Base-by-base conservation (phyloP, 2,329 filamentous ascomycete species). In the Ophiocordyceps polyrhachis-furcata region DNA sequence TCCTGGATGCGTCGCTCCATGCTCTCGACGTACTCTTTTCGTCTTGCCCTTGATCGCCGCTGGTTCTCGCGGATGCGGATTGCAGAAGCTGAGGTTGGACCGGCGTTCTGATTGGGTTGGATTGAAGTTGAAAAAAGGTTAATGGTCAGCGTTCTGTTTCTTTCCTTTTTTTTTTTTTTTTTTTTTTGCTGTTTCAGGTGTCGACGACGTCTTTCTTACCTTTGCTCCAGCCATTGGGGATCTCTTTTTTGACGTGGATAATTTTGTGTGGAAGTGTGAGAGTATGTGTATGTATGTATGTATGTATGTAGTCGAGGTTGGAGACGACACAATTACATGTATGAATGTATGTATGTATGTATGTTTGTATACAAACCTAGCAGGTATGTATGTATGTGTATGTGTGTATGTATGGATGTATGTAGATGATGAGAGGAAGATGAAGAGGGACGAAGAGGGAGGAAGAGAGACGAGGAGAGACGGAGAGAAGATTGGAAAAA, bases 51-150 rank as follows among this genome's bases (percentile, higher is more conserved):
- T 15, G 66, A 71, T 32, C 67, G 67, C 42, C 70, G 68, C 57
- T 75, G 71, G 54, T 71, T 74, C 49, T 72, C 65, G 49, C 69
- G 64, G 50, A 66, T 65, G 46, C 63, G 63, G 45, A 61, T 47
- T 44, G 58, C 59, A 42, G 59, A 58, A 43, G 59, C 55, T 45
- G 57, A 59, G 29, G 52, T 46, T 12, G 56, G 54, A 37, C 46
- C 45, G n/a, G 47, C 46, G 28, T 40, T 47, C 45, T 49, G 35
- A n/a, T n/a, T 43, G 14, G 42, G 9, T 8, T 12, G 5, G 5
- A 5, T 28, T 28, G 21, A 23, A n/a, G n/a, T n/a, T n/a, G n/a
- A n/a, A n/a, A 23, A 37, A 43, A 49, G 47, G 20, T 46, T 23
- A 13, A 23, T 23, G 21, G 21, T 28, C 25, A 28, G 25, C 21